These are phyloP conservation scores for Lentinus tigrinus DNA, from an alignment of 768 basidiomycete genomes.

Conservation along the genomic window DNA sequence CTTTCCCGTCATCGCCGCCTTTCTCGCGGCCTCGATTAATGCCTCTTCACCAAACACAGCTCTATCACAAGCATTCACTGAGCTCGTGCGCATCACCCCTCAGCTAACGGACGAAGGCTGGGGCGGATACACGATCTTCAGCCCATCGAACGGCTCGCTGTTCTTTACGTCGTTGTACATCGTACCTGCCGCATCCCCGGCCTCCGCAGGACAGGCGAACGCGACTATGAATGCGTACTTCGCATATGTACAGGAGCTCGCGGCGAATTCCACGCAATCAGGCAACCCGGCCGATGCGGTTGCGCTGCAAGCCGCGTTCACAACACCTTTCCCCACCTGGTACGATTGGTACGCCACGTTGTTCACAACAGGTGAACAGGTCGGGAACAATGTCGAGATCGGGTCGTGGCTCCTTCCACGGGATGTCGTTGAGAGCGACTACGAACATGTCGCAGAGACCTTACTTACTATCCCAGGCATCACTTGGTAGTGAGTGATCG, in stretches of 20 bases:
- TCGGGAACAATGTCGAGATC: constrained; percentile 1
- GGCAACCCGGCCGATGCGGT: constrained; percentile 10
- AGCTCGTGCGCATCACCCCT: constrained; percentile 35
- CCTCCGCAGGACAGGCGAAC: constrained; percentile 26
- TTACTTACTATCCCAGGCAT: neutral
- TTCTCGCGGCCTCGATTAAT: constrained; percentile 16
- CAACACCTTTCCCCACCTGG: constrained; percentile 16
- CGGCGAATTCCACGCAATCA: constrained; percentile 17
- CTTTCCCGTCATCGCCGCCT: constrained; percentile 32
- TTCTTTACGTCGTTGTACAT: constrained; percentile 1
- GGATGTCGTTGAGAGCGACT: constrained; percentile 7
- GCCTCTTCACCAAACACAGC: neutral
- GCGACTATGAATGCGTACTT: constrained; percentile 36
- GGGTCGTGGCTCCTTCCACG: constrained; percentile 23
- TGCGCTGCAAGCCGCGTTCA: neutral
- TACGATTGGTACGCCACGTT: constrained; percentile 11
- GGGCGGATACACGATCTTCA: neutral
- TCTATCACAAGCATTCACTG: constrained; percentile 17
- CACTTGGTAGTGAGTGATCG: constrained; percentile 13
- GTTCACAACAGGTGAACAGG: neutral
- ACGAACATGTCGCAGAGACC: constrained; percentile 4
- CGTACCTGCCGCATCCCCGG: constrained; percentile 36
- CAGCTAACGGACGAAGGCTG: constrained; percentile 32
- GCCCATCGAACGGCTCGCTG: neutral
- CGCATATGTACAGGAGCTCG: constrained; percentile 25